Conservation (phyloP, 371 early-diverging fungal genomes). For the Lichtheimia ramosa region DNA sequence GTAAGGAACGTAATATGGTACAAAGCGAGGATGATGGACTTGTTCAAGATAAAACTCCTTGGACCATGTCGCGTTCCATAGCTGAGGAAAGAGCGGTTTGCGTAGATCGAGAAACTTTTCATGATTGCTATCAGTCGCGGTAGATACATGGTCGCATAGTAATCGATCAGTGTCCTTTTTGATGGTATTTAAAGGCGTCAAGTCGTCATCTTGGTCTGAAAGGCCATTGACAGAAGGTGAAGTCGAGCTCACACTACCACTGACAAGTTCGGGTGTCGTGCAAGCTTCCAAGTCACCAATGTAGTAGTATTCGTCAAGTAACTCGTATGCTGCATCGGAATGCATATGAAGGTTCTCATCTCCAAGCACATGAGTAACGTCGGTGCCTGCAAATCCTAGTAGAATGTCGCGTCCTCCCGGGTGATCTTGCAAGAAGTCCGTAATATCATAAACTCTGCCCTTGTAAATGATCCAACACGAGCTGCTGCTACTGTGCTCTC, state of each 20-base stretch:
- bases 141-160: background rate
- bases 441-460: slow-evolving; percentile 80
- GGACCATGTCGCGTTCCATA: slow-evolving; percentile 74
- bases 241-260: background rate
- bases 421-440: slow-evolving; percentile 73
- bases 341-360: slow-evolving; percentile 80
- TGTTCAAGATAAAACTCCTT: slow-evolving; percentile 87
- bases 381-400: slow-evolving; percentile 75
- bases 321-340: slow-evolving; percentile 81
- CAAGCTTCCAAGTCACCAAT: slow-evolving; percentile 65
- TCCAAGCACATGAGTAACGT: slow-evolving; percentile 67
- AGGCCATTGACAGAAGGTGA: slow-evolving; percentile 4
- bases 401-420: slow-evolving; percentile 81
- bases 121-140: slow-evolving; percentile 11
- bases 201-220: slow-evolving; percentile 9
- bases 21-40: slow-evolving; percentile 84
- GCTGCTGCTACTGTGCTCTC: slow-evolving; percentile 12
- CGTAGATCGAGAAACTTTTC: slow-evolving; percentile 82
- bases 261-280: background rate
- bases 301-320: slow-evolving; percentile 76
- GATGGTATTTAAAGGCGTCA: background rate
- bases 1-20: slow-evolving; percentile 64
- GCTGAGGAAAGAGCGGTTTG: slow-evolving; percentile 84
- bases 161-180: background rate
- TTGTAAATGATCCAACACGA: slow-evolving; percentile 66